Percentiles rank a stretch among this genome's conserved stretches.
Evolutionary conservation across 176 grass and related monocot genomes (phyloP).

Genomic region (Coix lacrymajobi): DNA sequence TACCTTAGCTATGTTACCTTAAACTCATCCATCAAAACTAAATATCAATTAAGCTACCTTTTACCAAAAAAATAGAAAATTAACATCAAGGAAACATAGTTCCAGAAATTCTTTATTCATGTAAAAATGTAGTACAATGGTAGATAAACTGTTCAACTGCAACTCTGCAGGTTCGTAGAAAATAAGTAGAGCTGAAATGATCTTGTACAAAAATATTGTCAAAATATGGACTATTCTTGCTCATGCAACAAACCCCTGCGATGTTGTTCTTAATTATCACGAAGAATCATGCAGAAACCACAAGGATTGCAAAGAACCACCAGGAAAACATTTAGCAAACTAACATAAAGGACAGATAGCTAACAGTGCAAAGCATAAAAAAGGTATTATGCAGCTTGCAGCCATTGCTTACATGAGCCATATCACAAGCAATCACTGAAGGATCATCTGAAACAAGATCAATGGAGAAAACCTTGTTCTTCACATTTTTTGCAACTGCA

Average conservation of each 20-base stretch:
- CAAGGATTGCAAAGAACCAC: neutral
- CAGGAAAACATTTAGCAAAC: neutral
- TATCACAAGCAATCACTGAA: slow-evolving; percentile 91
- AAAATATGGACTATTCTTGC: neutral
- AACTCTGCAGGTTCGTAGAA: neutral
- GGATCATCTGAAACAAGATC: slow-evolving; percentile 89
- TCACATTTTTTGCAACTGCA: slow-evolving; percentile 75
- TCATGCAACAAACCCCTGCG: neutral
- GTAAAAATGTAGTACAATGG: neutral
- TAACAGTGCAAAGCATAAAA: neutral
- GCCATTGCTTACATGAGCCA: slow-evolving; percentile 82
- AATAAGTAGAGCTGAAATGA: neutral
- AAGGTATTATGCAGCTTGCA: neutral
- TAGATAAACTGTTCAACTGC: neutral
- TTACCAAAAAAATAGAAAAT: neutral
- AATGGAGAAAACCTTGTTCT: slow-evolving; percentile 97
- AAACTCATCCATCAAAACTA: neutral
- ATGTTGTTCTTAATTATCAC: neutral
- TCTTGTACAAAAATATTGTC: neutral
- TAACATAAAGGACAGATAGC: neutral
- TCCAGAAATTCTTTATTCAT: neutral
- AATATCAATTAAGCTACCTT: neutral
- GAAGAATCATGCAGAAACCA: neutral
- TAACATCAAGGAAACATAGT: neutral
- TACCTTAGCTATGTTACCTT: neutral